phyloP scores from a whole-genome alignment of 1,139 yeast species.

The Kodamaea ohmeri region DNA sequence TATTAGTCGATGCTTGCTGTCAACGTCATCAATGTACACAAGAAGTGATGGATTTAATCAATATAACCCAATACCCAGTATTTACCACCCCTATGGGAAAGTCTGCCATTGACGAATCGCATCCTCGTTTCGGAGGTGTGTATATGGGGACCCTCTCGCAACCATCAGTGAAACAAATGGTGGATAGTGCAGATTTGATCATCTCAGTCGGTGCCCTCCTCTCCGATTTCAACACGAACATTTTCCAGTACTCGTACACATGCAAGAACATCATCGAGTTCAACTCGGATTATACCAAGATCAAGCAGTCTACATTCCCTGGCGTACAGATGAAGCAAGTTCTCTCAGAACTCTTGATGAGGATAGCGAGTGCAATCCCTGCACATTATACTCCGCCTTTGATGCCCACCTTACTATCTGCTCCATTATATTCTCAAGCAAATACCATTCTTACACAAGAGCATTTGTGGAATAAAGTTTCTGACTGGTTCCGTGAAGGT shows the following conservation, averaged over 20 bases:
- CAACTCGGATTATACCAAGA: constrained; percentile 84
- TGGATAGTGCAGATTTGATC: constrained; percentile 74
- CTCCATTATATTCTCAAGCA: constrained; percentile 11
- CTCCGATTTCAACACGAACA: constrained; percentile 88
- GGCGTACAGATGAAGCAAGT: constrained; percentile 76
- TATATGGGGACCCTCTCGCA: constrained; percentile 78
- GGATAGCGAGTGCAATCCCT: constrained; percentile 33
- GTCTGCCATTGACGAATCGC: constrained; percentile 70
- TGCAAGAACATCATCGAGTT: constrained; percentile 81
- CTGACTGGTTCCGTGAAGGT: constrained; percentile 35
- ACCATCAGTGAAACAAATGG: constrained; percentile 73
- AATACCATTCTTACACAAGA: constrained; percentile 29
- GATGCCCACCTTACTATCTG: constrained; percentile 15
- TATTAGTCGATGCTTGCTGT: constrained; percentile 86
- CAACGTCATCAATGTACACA: constrained; percentile 66
- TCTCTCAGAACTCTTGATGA: constrained; percentile 46
- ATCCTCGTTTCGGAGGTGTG: constrained; percentile 80
- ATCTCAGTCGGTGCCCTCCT: constrained; percentile 78
- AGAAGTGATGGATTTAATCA: constrained; percentile 63
- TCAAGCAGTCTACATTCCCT: constrained; percentile 72
- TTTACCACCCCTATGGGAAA: constrained; percentile 92
- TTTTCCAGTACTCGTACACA: constrained; percentile 77
- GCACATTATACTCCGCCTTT: constrained; percentile 36
- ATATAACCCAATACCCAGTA: constrained; percentile 74
- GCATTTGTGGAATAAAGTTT: constrained; percentile 35